Evolutionary conservation across 176 grass and related monocot species (phyloP), one percentile per base, ranked within the genome.

Genomic region (Poa pratensis): DNA sequence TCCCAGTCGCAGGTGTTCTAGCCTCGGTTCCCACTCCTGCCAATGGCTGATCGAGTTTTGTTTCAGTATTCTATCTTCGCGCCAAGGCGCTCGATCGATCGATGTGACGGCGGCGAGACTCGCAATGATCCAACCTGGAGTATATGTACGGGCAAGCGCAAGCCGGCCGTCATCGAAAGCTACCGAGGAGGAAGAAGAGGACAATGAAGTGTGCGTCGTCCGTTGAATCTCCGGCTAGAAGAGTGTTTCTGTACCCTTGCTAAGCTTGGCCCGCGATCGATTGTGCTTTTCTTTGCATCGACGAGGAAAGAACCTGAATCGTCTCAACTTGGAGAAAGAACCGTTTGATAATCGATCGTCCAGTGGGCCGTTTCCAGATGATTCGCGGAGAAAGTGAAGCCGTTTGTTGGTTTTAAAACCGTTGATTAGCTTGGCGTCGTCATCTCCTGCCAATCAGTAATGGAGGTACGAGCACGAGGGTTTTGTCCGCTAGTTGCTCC

Each of bases 221-320:
- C 75, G 81, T 88, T 43, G 43, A 88, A 65, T 49, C 54, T 19
- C 77, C 32, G 39, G 40, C 76, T 18, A 42, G 30, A 30, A 30
- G 30, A 30, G 30, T 30, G 30, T 30, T 30, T 58, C 20, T 58
- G 19, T 22, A 11, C 53, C 53, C 30, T 57, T 9, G 19, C 59
- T 61, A 12, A 24, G 57, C n/a, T 6, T 68, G 7, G 37, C 37
- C 5, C 37, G 37, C 6, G 30, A 46, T 2, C 26, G 4, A 55
- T 10, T 50, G 20, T 55, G 27, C 49, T 58, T 77, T 77, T 6
- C 70, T 82, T 87, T 54, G 78, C 22, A 18, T 64, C 17, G 78
- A 19, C 69, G 85, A 16, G 57, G n/a, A 73, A 73, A 79, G 13
- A 45, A 35, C 61, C 30, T 10, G 42, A 74, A 74, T 32, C 57